These are phyloP conservation scores for Phialocephala subalpina DNA, from an alignment of 2,329 filamentous ascomycete genomes.

Conservation along the genomic window DNA sequence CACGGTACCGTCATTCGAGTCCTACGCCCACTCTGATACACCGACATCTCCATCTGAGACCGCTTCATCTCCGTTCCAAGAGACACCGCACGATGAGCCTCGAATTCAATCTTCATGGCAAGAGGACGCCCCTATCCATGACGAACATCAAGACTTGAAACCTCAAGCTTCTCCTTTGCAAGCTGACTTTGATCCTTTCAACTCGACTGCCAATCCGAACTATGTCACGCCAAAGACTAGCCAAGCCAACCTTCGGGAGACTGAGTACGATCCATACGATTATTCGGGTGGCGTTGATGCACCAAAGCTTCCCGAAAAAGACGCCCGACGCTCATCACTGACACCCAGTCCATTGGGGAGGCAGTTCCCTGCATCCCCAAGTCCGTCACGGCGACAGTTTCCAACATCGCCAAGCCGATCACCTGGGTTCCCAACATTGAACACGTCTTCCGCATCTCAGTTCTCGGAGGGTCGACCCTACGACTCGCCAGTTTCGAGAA, in stretches of 20 bases:
- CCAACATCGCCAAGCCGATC: neutral
- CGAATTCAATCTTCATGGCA: slow-evolving; percentile 30
- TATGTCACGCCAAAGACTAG: slow-evolving; percentile 29
- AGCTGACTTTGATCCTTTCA: slow-evolving; percentile 33
- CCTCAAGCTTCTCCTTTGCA: slow-evolving; percentile 26
- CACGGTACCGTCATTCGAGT: slow-evolving; percentile 37
- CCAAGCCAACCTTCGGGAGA: slow-evolving; percentile 12
- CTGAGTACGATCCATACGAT: neutral
- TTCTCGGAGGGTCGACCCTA: slow-evolving; percentile 11
- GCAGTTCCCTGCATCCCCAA: no score
- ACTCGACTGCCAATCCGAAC: slow-evolving; percentile 30
- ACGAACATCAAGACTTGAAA: slow-evolving; percentile 24
- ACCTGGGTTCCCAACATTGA: neutral
- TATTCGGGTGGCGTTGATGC: neutral
- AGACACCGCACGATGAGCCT: slow-evolving; percentile 25
- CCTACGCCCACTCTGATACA: slow-evolving; percentile 36
- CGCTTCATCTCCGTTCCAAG: slow-evolving; percentile 24
- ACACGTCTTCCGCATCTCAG: slow-evolving; percentile 14
- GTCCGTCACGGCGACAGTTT: no score
- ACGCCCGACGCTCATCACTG: neutral
- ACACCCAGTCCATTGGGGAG: neutral
- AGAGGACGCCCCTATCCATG: slow-evolving; percentile 14
- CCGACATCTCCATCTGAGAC: slow-evolving; percentile 34
- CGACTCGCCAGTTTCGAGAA: slow-evolving; percentile 20
- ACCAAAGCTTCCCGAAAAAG: neutral